A percentile compares a stretch with the other conserved stretches of the same genome.
Evolutionary conservation across 331 rosid species (phyloP).

Genomic region (Pyrus hybrid): DNA sequence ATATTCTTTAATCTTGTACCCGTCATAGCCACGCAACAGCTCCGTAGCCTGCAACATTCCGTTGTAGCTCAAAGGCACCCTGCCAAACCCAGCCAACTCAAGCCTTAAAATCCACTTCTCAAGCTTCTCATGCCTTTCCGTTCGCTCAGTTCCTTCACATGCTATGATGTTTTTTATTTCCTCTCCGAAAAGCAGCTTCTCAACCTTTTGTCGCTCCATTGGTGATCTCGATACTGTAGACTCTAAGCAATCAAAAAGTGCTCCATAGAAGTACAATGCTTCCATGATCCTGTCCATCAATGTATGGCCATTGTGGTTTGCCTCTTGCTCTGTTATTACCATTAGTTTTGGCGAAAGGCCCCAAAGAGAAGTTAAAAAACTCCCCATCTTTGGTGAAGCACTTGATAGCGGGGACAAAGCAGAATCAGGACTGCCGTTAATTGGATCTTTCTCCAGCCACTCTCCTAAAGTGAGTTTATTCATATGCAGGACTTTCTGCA

Average conservation of each 20-base stretch:
- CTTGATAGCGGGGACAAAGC: constrained; percentile 54
- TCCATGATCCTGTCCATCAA: constrained; percentile 56
- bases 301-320: constrained; percentile 58
- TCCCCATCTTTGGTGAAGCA: constrained; percentile 69
- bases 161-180: constrained; percentile 78
- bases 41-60: constrained; percentile 47
- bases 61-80: constrained; percentile 43
- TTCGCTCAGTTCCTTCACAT: constrained; percentile 76
- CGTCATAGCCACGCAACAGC: constrained; percentile 41
- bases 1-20: constrained; percentile 45
- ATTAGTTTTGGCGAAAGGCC: constrained; percentile 58
- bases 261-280: constrained; percentile 56
- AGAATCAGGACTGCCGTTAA: constrained; percentile 46
- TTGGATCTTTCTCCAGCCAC: constrained; percentile 60
- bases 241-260: constrained; percentile 77
- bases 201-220: constrained; percentile 54
- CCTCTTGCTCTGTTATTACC: constrained; percentile 81
- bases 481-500: constrained; percentile 41
- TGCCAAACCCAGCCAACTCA: constrained; percentile 55
- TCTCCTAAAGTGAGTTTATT: constrained; percentile 61
- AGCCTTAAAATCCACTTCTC: constrained; percentile 65
- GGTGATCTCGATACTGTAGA: constrained; percentile 50
- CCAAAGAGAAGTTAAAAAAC: constrained; percentile 43
- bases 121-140: constrained; percentile 66
- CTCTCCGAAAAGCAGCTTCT: constrained; percentile 73